Conservation (phyloP, 805 yeast species). For the Cyberlindnera veronae region DNA sequence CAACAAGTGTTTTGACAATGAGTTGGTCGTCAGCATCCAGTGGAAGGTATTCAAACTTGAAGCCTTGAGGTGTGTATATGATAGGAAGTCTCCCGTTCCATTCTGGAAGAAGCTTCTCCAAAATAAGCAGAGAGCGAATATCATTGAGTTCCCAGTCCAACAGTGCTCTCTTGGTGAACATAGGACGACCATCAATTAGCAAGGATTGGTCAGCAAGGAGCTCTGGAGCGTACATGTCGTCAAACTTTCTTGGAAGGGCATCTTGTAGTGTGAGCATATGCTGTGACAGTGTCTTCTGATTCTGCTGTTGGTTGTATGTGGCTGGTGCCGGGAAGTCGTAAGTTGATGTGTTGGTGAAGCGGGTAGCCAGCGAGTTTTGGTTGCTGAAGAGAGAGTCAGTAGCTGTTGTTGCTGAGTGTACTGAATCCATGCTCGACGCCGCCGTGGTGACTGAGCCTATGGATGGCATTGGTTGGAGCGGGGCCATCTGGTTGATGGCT, state of each 20-base stretch:
- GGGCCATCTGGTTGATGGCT: slow-evolving; percentile 13
- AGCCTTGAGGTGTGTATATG: slow-evolving; percentile 33
- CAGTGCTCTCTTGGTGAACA: slow-evolving; percentile 57
- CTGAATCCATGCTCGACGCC: too few species aligned
- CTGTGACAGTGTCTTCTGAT: slow-evolving; percentile 1
- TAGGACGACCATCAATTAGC: slow-evolving; percentile 56
- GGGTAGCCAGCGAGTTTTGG: slow-evolving; percentile 20
- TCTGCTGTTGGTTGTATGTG: slow-evolving; percentile 1
- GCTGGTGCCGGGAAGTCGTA: slow-evolving; percentile 6
- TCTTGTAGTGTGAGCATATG: slow-evolving; percentile 38
- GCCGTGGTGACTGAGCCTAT: slow-evolving; percentile 17
- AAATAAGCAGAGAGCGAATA: slow-evolving; percentile 57
- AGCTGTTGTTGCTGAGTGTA: slow-evolving; percentile 7
- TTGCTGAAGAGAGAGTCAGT: slow-evolving; percentile 20
- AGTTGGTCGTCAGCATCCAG: slow-evolving; percentile 49
- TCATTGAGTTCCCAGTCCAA: slow-evolving; percentile 74
- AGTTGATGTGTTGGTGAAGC: slow-evolving; percentile 16
- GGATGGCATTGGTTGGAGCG: slow-evolving; percentile 26
- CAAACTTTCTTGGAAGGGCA: slow-evolving; percentile 49
- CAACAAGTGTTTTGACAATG: slow-evolving; percentile 46
- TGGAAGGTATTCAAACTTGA: slow-evolving; percentile 51
- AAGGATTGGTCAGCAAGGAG: slow-evolving; percentile 41
- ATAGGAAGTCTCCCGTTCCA: slow-evolving; percentile 54
- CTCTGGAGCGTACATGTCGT: slow-evolving; percentile 58
- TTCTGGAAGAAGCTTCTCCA: slow-evolving; percentile 42